Conservation (phyloP, 768 basidiomycete genomes). For the Boletus barrowsii region DNA sequence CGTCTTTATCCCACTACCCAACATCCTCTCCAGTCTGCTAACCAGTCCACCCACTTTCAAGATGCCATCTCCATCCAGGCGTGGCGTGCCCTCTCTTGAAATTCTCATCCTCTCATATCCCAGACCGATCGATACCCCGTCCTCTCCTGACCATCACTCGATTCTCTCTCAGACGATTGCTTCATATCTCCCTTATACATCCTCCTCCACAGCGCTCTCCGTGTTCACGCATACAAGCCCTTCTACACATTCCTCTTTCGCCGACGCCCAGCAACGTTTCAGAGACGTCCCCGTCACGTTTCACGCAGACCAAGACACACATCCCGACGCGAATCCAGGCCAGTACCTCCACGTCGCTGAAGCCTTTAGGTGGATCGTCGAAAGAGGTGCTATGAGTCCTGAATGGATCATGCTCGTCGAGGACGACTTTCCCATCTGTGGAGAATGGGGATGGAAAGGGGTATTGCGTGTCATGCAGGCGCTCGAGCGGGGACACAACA, state of each 20-base stretch:
- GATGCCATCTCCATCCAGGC: conserved; percentile 15
- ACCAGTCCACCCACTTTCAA: background rate
- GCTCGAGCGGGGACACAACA: conserved; percentile 22
- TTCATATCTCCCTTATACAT: conserved; percentile 36
- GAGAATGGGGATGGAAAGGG: conserved; percentile 34
- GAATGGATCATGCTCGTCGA: conserved; percentile 45
- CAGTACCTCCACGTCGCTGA: conserved; percentile 43
- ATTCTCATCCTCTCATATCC: conserved; percentile 42
- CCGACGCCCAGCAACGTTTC: conserved; percentile 24
- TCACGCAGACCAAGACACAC: conserved; percentile 30
- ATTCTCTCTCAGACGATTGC: conserved; percentile 37
- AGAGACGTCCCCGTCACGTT: conserved; percentile 22
- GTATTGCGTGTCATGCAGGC: conserved; percentile 32
- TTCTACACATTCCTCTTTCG: conserved; percentile 32
- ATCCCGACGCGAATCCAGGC: conserved; percentile 21
- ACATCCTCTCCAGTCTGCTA: background rate
- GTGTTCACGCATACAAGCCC: conserved; percentile 37
- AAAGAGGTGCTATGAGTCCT: conserved; percentile 17
- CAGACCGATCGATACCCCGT: conserved; percentile 31
- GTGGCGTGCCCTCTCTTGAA: conserved; percentile 34
- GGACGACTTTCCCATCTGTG: conserved; percentile 44
- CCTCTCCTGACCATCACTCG: conserved; percentile 12
- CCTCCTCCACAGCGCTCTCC: conserved; percentile 30
- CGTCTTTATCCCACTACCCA: conserved; percentile 5
- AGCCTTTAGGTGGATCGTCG: conserved; percentile 36